A percentile compares a stretch with the other conserved stretches of the same genome.
phyloP scores from a whole-genome alignment of 208 protist genomes.

The Crithidia sp. region DNA sequence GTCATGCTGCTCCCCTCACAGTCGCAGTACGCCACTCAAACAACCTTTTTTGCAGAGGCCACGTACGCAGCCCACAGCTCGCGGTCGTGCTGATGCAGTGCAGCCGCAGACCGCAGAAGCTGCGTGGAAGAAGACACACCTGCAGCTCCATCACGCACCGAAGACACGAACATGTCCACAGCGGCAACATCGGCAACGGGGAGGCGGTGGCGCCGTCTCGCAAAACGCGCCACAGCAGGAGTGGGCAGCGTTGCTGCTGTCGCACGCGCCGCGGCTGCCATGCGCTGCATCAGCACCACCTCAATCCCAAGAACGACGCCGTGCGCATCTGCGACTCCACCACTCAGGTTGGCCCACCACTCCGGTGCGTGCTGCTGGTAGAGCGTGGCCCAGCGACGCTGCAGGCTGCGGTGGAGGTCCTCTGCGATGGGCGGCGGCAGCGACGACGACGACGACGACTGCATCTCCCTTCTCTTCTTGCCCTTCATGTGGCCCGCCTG shows the following conservation, averaged over 20 bases:
- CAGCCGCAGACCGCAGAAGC: not conserved
- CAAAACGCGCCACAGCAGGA: slow-evolving; percentile 24
- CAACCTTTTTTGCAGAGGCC: not conserved
- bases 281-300: not conserved
- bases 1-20: too few species aligned
- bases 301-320: too few species aligned
- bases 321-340: too few species aligned
- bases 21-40: too few species aligned
- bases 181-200: slow-evolving; percentile 9
- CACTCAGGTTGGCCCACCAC: slow-evolving; percentile 18
- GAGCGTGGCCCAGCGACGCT: slow-evolving; percentile 41
- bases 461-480: not conserved
- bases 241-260: not conserved
- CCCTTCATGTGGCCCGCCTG: slow-evolving; percentile 7
- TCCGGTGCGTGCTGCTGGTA: slow-evolving; percentile 35
- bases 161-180: slow-evolving; percentile 8
- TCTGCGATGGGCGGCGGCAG: slow-evolving; percentile 11
- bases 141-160: not conserved
- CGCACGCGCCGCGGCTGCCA: not conserved
- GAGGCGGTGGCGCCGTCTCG: slow-evolving; percentile 14
- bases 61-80: slow-evolving; percentile 17
- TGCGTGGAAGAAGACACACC: not conserved
- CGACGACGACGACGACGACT: not conserved
- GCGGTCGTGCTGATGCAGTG: slow-evolving; percentile 1
- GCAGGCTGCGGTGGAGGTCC: slow-evolving; percentile 36